These are phyloP conservation scores for Posidonia oceanica DNA, from an alignment of 116 monocot genomes.

Conservation along the genomic window DNA sequence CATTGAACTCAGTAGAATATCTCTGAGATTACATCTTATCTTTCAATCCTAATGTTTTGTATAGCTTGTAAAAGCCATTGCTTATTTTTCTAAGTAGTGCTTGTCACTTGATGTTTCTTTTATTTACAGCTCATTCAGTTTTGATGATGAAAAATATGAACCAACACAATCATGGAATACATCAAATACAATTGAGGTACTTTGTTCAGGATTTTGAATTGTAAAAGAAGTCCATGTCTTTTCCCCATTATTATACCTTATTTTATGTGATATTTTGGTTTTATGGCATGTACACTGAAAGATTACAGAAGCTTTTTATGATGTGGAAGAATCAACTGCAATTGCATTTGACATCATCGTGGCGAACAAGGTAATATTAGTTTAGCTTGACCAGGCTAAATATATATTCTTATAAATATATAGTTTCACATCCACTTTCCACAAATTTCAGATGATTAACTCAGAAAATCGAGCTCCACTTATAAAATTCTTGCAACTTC, in stretches of 20 bases:
- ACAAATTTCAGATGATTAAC: conserved; percentile 60
- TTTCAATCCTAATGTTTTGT: too few species aligned
- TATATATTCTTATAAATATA: background rate
- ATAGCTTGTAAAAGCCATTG: background rate
- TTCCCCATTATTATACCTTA: background rate
- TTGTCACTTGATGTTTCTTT: background rate
- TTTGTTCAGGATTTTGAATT: background rate
- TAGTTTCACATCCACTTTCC: too few species aligned
- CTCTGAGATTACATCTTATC: too few species aligned
- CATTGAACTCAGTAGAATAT: too few species aligned
- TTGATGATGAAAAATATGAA: conserved; percentile 79
- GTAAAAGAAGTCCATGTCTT: background rate
- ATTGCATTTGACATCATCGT: conserved; percentile 69
- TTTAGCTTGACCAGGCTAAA: background rate
- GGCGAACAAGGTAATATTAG: conserved; percentile 18
- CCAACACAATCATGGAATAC: conserved; percentile 37
- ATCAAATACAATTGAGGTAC: conserved; percentile 67
- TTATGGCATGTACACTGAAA: conserved; percentile 11
- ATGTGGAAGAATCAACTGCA: conserved; percentile 86
- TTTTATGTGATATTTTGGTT: background rate
- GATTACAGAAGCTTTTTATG: conserved; percentile 77
- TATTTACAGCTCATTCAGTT: conserved; percentile 61
- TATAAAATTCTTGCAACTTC: conserved; percentile 89
- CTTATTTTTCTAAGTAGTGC: background rate
- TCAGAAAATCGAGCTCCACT: conserved; percentile 49